Percentiles rank a stretch among this genome's conserved stretches.
These are phyloP conservation scores for Brasilioporus rufonigricans DNA, from an alignment of 768 basidiomycete genomes.

Conservation along the genomic window DNA sequence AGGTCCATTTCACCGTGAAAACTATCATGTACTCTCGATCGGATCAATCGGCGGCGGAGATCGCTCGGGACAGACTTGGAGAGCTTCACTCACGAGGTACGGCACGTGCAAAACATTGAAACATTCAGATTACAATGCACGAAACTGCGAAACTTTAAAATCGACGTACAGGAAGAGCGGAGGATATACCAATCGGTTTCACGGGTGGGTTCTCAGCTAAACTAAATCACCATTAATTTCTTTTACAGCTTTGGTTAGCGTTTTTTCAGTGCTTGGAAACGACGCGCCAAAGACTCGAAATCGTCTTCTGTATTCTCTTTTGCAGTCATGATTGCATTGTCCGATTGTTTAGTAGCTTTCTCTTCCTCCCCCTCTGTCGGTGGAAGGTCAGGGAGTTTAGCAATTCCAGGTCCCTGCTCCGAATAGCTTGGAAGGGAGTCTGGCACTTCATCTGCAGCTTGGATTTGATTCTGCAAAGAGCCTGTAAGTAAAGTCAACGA, in stretches of 20 bases:
- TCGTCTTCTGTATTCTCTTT: constrained; percentile 51
- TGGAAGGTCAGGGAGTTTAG: constrained; percentile 51
- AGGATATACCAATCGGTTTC: constrained; percentile 9
- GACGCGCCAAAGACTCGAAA: constrained; percentile 70
- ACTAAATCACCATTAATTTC: constrained; percentile 1
- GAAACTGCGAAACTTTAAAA: constrained; percentile 12
- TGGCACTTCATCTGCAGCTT: constrained; percentile 1
- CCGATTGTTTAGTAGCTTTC: constrained; percentile 14
- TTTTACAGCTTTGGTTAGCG: constrained; percentile 36
- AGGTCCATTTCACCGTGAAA: not conserved
- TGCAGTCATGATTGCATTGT: not conserved
- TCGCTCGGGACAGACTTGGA: constrained; percentile 6
- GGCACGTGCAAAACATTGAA: constrained; percentile 10
- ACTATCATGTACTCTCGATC: not conserved
- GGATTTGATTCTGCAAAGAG: constrained; percentile 7
- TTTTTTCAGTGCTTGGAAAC: constrained; percentile 88
- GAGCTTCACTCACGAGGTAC: not conserved
- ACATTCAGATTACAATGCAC: constrained; percentile 4
- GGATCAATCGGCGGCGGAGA: constrained; percentile 17
- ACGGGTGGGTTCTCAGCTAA: not conserved
- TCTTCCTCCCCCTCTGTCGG: constrained; percentile 47
- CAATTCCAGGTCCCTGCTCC: constrained; percentile 17
- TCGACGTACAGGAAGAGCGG: not conserved
- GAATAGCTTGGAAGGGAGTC: constrained; percentile 30
- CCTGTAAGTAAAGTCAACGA: constrained; percentile 3